These are phyloP conservation scores for Lyophyllum decastes DNA, from an alignment of 768 basidiomycete species.

Conservation along the genomic window DNA sequence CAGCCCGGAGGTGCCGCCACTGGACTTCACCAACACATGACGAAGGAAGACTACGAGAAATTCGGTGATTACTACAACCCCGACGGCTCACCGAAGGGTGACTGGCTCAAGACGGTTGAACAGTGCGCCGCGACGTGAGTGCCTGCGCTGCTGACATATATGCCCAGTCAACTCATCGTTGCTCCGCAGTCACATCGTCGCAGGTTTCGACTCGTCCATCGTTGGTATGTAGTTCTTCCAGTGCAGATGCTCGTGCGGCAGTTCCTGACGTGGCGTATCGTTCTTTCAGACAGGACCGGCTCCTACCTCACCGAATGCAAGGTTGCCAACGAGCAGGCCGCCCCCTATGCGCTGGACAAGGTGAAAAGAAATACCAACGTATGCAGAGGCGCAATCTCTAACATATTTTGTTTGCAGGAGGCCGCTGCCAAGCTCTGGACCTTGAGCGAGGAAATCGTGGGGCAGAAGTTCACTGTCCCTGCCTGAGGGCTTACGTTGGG, in stretches of 20 bases:
- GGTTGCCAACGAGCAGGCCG: conserved; percentile 8
- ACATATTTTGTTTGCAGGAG: conserved; percentile 1
- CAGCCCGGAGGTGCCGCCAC: conserved; percentile 11
- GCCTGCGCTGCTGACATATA: background rate
- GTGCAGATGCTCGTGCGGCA: background rate
- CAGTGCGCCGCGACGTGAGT: conserved; percentile 7
- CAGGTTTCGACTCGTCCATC: conserved; percentile 9
- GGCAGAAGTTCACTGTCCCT: conserved; percentile 5
- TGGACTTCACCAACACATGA: conserved; percentile 7
- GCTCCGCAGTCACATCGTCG: conserved; percentile 4
- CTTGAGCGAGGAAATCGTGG: conserved; percentile 15
- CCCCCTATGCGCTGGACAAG: conserved; percentile 9
- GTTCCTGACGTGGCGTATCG: background rate
- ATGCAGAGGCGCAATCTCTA: background rate
- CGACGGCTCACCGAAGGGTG: conserved; percentile 7
- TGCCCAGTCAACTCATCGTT: background rate
- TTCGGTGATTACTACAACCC: conserved; percentile 11
- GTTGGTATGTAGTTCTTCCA: background rate
- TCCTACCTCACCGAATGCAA: conserved; percentile 8
- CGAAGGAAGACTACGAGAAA: conserved; percentile 10
- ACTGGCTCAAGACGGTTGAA: conserved; percentile 1
- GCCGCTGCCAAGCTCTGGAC: conserved; percentile 15
- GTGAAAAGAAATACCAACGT: background rate
- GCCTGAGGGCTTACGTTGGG: background rate
- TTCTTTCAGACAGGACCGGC: conserved; percentile 4